Evolutionary conservation across 1,284 basidiomycete genomes (phyloP).

Genomic region (Irpex sp.): DNA sequence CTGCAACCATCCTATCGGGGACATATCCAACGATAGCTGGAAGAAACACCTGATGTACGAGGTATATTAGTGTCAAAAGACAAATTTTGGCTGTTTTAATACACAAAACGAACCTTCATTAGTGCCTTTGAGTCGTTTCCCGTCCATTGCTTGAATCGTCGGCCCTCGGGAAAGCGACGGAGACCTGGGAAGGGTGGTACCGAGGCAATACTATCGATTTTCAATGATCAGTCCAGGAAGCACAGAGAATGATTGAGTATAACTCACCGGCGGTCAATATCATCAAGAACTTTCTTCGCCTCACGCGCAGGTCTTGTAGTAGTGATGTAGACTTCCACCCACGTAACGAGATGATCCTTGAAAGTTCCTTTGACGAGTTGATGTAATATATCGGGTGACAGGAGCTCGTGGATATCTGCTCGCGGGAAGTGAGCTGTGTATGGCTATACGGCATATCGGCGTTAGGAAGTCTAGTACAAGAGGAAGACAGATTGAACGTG

Average conservation of each 20-base stretch:
- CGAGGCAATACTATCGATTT: conserved; percentile 8
- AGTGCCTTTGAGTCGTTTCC: conserved; percentile 22
- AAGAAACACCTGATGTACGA: conserved; percentile 17
- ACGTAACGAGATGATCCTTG: conserved; percentile 20
- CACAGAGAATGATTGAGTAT: no score
- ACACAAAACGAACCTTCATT: conserved; percentile 14
- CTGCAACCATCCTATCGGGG: conserved; percentile 16
- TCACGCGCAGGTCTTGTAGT: not conserved
- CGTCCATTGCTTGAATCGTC: conserved; percentile 20
- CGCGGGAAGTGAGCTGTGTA: conserved; percentile 16
- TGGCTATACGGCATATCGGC: not conserved
- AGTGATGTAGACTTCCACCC: conserved; percentile 11
- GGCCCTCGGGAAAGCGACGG: conserved; percentile 17
- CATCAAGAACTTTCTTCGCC: conserved; percentile 7
- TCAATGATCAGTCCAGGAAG: not conserved
- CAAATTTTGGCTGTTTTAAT: not conserved
- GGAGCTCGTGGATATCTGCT: conserved; percentile 22
- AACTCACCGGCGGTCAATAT: conserved; percentile 15
- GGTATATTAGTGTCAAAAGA: not conserved
- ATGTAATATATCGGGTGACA: conserved; percentile 21
- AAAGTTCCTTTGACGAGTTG: conserved; percentile 21
- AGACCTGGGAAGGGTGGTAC: conserved; percentile 9
- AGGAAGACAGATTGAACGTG: no score
- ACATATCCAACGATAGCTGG: conserved; percentile 21
- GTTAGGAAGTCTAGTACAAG: no score